Evolutionary conservation across 768 basidiomycete species (phyloP).

Genomic region (Agrocybe praecox): DNA sequence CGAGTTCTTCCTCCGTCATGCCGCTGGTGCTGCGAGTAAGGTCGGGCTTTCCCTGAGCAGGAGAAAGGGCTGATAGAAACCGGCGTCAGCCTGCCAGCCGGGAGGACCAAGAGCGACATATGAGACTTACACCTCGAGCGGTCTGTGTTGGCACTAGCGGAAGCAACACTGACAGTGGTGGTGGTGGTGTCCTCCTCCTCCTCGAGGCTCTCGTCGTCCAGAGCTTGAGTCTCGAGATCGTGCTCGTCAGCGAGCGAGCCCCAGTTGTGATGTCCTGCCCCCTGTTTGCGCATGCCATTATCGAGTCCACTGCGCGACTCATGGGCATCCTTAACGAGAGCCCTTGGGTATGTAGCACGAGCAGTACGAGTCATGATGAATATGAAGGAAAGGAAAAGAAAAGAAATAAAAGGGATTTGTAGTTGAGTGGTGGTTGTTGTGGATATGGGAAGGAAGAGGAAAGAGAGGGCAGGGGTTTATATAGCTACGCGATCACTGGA

Average conservation of each 20-base stretch:
- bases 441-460: conserved; percentile 3
- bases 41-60: conserved; percentile 26
- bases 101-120: not conserved
- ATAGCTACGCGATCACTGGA: conserved; percentile 20
- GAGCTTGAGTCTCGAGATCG: conserved; percentile 58
- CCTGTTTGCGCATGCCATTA: conserved; percentile 73
- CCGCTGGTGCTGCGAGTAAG: conserved; percentile 41
- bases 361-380: conserved; percentile 79
- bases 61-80: conserved; percentile 20
- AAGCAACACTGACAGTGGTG: conserved; percentile 19
- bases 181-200: conserved; percentile 35
- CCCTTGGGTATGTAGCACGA: conserved; percentile 71
- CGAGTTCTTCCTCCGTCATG: conserved; percentile 65
- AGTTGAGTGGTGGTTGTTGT: not conserved
- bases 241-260: conserved; percentile 69
- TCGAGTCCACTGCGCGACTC: conserved; percentile 78
- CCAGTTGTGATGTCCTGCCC: conserved; percentile 87
- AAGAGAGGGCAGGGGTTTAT: conserved; percentile 20
- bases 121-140: conserved; percentile 10
- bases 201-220: conserved; percentile 58
- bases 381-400: too few species aligned
- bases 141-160: conserved; percentile 8
- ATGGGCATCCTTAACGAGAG: conserved; percentile 76
- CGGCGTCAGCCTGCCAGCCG: not conserved
- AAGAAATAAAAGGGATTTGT: not conserved